These are phyloP conservation scores for Fomitopsis serialis DNA, from an alignment of 768 basidiomycete species.

Conservation along the genomic window DNA sequence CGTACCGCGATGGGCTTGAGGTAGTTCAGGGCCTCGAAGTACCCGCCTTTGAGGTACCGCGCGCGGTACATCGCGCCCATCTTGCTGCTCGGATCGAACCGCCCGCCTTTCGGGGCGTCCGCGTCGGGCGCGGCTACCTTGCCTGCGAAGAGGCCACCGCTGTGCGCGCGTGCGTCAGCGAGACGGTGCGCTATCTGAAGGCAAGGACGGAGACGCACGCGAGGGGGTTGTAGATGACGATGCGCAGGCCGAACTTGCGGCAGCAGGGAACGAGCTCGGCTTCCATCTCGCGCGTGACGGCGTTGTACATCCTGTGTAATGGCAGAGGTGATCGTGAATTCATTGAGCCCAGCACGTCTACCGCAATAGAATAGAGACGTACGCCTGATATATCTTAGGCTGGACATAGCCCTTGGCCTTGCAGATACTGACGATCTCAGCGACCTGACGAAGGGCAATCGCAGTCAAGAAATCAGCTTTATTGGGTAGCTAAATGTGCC, in stretches of 20 bases:
- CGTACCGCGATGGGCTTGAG: conserved; percentile 37
- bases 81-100: conserved; percentile 33
- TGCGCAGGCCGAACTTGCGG: conserved; percentile 50
- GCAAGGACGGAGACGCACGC: conserved; percentile 26
- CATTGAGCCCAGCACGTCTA: neutral
- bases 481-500: neutral
- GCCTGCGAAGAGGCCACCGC: conserved; percentile 55
- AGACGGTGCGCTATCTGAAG: neutral
- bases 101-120: conserved; percentile 30
- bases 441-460: conserved; percentile 33
- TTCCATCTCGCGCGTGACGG: conserved; percentile 43
- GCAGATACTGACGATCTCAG: conserved; percentile 55
- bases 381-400: conserved; percentile 55
- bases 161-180: conserved; percentile 7
- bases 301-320: conserved; percentile 37
- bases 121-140: conserved; percentile 36
- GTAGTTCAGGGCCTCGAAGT: conserved; percentile 37
- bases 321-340: neutral
- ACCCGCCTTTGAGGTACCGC: conserved; percentile 38
- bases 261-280: conserved; percentile 50
- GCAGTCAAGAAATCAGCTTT: neutral
- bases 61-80: conserved; percentile 42
- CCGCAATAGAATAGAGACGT: conserved; percentile 16
- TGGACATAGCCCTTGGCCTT: conserved; percentile 46
- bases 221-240: conserved; percentile 54